Conservation (phyloP, 2,329 filamentous ascomycete species). For the Microdochium paspali region DNA sequence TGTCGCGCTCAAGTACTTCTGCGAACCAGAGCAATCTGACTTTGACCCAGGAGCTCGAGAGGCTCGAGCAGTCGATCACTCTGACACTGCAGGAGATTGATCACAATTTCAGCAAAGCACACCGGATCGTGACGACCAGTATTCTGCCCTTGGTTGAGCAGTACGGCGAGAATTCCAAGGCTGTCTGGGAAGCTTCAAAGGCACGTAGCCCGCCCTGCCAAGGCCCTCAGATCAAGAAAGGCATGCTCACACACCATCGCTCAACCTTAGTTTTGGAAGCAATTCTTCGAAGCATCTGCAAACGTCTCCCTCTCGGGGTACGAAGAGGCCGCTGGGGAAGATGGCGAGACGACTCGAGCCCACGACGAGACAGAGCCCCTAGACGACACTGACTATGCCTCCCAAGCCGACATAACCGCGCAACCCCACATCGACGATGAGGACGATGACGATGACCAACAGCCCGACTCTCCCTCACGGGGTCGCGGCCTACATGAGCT, state of each 20-base stretch:
- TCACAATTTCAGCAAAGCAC: constrained; percentile 93
- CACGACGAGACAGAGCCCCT: constrained; percentile 46
- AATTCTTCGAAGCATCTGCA: constrained; percentile 97
- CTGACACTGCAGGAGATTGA: constrained; percentile 98
- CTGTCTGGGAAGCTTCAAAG: constrained; percentile 96
- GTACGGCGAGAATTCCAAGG: constrained; percentile 85
- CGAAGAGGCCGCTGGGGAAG: constrained; percentile 66
- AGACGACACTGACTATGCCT: constrained; percentile 29
- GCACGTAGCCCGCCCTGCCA: constrained; percentile 42
- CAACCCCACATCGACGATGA: constrained; percentile 15
- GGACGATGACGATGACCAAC: constrained; percentile 22
- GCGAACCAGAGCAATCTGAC: constrained; percentile 47
- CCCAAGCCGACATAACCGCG: constrained; percentile 32
- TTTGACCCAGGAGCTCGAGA: constrained; percentile 90
- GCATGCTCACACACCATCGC: constrained; percentile 3
- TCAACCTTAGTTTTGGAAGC: constrained; percentile 80
- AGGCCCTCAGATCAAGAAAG: too few relatives aligned
- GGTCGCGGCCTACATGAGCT: constrained; percentile 19
- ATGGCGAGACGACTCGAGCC: constrained; percentile 43
- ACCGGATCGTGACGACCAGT: constrained; percentile 88
- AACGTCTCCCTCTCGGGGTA: constrained; percentile 95
- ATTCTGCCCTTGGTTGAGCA: constrained; percentile 91
- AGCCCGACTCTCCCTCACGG: constrained; percentile 25
- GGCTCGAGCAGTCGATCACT: constrained; percentile 92
- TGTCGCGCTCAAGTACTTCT: constrained; percentile 40